Conservation (phyloP, 1,284 basidiomycete species). For the Stereum hirsutum region DNA sequence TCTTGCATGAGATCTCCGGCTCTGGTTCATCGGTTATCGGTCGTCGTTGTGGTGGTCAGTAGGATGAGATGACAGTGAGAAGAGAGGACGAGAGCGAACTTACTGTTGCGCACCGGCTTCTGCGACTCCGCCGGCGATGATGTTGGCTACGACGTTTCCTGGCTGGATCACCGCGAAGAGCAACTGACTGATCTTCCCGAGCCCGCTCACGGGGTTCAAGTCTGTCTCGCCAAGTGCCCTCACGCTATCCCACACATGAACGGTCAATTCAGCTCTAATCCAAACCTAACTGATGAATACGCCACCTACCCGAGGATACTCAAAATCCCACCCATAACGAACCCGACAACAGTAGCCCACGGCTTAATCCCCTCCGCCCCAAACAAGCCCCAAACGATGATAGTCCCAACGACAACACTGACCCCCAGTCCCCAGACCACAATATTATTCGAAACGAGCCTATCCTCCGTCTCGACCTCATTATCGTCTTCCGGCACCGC, state of each 20-base stretch:
- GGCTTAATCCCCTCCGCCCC: conserved; percentile 86
- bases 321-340: conserved; percentile 75
- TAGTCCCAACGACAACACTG: conserved; percentile 65
- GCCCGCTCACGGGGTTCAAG: conserved; percentile 86
- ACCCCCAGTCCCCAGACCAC: conserved; percentile 58
- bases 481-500: conserved; percentile 34
- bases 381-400: conserved; percentile 83
- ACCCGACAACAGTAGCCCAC: conserved; percentile 87
- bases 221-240: conserved; percentile 91
- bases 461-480: conserved; percentile 72
- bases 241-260: conserved; percentile 40
- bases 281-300: not conserved
- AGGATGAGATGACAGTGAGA: too few relatives aligned
- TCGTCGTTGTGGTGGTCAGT: too few relatives aligned
- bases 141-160: conserved; percentile 90
- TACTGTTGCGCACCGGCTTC: conserved; percentile 95
- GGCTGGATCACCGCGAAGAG: conserved; percentile 93
- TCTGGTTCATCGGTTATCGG: conserved; percentile 27
- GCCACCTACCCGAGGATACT: conserved; percentile 75
- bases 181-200: conserved; percentile 93
- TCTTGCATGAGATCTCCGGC: conserved; percentile 99
- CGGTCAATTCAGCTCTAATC: conserved; percentile 4
- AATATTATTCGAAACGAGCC: conserved; percentile 78
- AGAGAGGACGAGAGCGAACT: too few relatives aligned
- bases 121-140: conserved; percentile 93